Base-by-base conservation (phyloP, 2,329 filamentous ascomycete species). In the Calonectria henricotiae region DNA sequence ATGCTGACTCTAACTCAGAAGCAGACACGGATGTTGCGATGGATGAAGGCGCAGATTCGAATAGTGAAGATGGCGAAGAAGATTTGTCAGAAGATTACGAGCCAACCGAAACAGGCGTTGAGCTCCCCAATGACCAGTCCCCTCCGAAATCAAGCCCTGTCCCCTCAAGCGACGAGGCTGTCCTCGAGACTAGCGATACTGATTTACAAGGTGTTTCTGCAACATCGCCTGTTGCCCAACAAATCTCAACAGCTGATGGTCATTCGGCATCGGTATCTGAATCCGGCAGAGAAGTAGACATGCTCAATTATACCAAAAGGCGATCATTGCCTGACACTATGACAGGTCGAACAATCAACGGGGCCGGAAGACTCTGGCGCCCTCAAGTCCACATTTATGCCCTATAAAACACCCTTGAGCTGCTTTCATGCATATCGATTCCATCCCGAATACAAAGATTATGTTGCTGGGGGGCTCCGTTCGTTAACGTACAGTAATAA, bases 401-500 rank as follows among this genome's bases (percentile, higher is more conserved):
- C 94, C 2, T 99, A 99, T 83, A 88, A 93, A 79, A 97, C 94
- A 79, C 93, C 95, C 37, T 86, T 99, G 71, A 90, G 89, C 75
- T 89, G 89, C 76, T 98, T 98, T 82, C 94, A 91, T 81, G 92
- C 94, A 43, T 99, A 94, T 83, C 94, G 96, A 76, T 98, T 96
- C 80, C 95, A 98, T 80, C 94, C 94, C 37, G 86, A 89, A 62
- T 98, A 91, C 83, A 85, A 87, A 74, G 82, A 92, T 61, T 85
- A 89, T 67, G 91, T 98, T 68, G 81, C 89, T 67, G 92, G 92
- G 72, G 96, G 96, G 49, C 92, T 95, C 79, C 92, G 93, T 79
- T 98, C 96, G 73, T 87, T 97, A 85, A 98, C 95, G 49, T 98
- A 96, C 84, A 98, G 94, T 84, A 94, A 97, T 83, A 92, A 91